Conservation (phyloP, 1,284 basidiomycete species). For the Chalciporus piperatoides region DNA sequence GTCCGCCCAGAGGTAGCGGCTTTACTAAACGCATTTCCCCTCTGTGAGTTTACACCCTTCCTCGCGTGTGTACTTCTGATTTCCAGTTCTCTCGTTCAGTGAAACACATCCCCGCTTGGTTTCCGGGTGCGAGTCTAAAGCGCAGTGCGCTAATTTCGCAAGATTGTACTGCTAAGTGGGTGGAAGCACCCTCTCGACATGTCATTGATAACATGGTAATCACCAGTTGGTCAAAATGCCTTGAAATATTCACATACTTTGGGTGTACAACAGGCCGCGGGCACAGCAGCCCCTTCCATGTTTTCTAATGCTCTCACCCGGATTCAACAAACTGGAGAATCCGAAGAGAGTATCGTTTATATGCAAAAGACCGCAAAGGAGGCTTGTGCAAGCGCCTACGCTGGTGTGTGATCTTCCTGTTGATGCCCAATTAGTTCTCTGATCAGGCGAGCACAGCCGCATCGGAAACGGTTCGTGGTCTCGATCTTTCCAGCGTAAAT, state of each 20-base stretch:
- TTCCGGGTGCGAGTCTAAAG: constrained; percentile 8
- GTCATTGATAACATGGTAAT: constrained; percentile 16
- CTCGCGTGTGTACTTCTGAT: neutral
- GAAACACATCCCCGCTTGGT: constrained; percentile 3
- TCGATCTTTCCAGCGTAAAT: neutral
- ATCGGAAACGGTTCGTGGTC: constrained; percentile 9
- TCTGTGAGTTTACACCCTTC: constrained; percentile 6
- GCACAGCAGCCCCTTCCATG: constrained; percentile 13
- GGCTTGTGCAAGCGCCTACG: constrained; percentile 9
- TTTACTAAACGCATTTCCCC: constrained; percentile 9
- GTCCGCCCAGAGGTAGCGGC: constrained; percentile 12
- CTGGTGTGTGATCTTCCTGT: constrained; percentile 7
- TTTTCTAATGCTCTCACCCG: constrained; percentile 12
- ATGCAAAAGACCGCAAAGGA: constrained; percentile 4
- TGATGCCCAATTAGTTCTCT: neutral
- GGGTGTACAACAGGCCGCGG: constrained; percentile 9
- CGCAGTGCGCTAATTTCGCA: neutral
- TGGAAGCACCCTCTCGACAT: constrained; percentile 12
- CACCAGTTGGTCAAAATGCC: neutral
- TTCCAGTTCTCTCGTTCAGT: neutral
- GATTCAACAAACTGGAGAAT: neutral
- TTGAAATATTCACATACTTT: neutral
- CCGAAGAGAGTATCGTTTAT: neutral
- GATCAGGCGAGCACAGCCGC: constrained; percentile 3
- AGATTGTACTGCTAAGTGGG: neutral